A percentile compares a stretch with the other conserved stretches of the same genome.
Evolutionary conservation across 495 filamentous ascomycete genomes (phyloP).

Genomic region (Cudoniella acicularis): DNA sequence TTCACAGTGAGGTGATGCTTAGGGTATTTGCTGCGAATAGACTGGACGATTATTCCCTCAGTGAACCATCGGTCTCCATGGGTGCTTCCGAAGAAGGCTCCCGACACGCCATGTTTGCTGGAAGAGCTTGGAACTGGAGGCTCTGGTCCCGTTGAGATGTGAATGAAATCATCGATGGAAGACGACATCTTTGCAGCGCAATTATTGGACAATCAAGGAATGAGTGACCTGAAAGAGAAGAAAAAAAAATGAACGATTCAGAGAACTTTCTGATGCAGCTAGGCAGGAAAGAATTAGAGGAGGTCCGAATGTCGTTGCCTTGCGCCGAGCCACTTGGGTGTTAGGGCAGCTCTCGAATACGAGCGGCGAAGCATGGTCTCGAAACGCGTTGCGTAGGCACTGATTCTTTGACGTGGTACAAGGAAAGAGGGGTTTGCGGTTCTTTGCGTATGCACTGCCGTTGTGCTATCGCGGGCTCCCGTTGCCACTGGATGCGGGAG

Average conservation of each 20-base stretch:
- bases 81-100: slow-evolving; percentile 30
- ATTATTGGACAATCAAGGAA: no score
- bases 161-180: slow-evolving; percentile 23
- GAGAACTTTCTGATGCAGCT: background rate
- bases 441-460: no score
- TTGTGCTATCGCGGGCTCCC: no score
- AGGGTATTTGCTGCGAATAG: slow-evolving; percentile 48
- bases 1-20: slow-evolving; percentile 44
- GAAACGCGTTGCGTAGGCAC: background rate
- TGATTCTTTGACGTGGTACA: background rate
- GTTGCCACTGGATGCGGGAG: no score
- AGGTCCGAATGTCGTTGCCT: slow-evolving; percentile 5
- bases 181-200: no score
- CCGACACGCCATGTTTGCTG: background rate
- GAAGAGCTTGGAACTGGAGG: background rate
- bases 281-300: background rate
- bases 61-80: slow-evolving; percentile 45
- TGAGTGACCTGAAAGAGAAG: background rate
- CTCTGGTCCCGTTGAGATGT: slow-evolving; percentile 12
- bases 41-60: slow-evolving; percentile 45
- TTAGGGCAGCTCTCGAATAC: slow-evolving; percentile 1
- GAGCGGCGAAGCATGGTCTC: slow-evolving; percentile 1
- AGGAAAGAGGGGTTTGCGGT: background rate
- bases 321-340: background rate
- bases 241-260: background rate